Percentiles rank a stretch among this genome's conserved stretches.
phyloP scores from a whole-genome alignment of 108 stramenopile genomes.

The Epithemia pelagica region DNA sequence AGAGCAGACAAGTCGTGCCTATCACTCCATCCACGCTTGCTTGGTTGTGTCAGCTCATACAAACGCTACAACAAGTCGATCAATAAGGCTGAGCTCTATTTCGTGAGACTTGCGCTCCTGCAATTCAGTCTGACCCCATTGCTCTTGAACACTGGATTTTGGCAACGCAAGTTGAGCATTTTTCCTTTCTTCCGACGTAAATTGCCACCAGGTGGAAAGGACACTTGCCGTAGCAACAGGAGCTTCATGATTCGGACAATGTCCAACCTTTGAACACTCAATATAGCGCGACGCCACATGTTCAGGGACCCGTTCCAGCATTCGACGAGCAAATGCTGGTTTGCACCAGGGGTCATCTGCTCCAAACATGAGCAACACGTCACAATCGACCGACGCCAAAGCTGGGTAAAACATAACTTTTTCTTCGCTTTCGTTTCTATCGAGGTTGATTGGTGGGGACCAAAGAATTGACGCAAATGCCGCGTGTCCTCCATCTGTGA shows the following conservation, averaged over 20 bases:
- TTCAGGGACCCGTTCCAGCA: constrained; percentile 14
- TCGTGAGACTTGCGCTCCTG: constrained; percentile 37
- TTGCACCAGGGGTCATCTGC: constrained; percentile 72
- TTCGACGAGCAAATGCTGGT: constrained; percentile 30
- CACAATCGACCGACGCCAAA: constrained; percentile 38
- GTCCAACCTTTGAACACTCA: constrained; percentile 66
- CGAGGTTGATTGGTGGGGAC: constrained; percentile 44
- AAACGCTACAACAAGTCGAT: constrained; percentile 27
- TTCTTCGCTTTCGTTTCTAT: not conserved
- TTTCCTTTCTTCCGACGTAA: not conserved
- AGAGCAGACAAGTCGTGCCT: too few relatives aligned
- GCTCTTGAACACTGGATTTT: constrained; percentile 24
- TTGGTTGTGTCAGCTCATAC: too few relatives aligned
- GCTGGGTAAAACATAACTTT: constrained; percentile 34
- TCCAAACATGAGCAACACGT: constrained; percentile 69
- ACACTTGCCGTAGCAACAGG: constrained; percentile 57
- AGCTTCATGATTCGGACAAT: constrained; percentile 81
- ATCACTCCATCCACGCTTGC: too few relatives aligned
- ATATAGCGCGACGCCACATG: constrained; percentile 42
- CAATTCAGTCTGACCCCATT: constrained; percentile 42
- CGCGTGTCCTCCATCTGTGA: constrained; percentile 74
- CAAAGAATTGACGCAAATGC: constrained; percentile 78
- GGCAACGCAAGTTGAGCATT: not conserved
- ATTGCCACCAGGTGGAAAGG: constrained; percentile 17
- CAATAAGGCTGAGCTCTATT: constrained; percentile 36